phyloP scores from a whole-genome alignment of 441 rosid species.

The Omphalea diandra region DNA sequence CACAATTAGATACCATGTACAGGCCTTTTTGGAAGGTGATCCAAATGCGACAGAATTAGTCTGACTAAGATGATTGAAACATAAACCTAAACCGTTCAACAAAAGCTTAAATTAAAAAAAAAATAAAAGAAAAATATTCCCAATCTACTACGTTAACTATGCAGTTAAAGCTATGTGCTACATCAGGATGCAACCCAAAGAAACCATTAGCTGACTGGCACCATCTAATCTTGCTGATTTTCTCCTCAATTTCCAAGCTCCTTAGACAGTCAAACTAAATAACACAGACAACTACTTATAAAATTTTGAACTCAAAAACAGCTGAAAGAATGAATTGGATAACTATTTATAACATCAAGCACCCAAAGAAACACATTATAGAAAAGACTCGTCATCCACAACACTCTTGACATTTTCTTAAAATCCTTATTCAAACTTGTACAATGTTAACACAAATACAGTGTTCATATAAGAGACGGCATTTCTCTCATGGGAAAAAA shows the following conservation, averaged over 20 bases:
- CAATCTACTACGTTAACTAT: not conserved
- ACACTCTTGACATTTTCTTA: slow-evolving; percentile 68
- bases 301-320: slow-evolving; percentile 4
- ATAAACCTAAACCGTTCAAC: not conserved
- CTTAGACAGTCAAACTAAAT: slow-evolving; percentile 84
- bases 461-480: not conserved
- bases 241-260: slow-evolving; percentile 97
- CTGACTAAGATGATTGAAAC: too few species aligned
- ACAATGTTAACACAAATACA: slow-evolving; percentile 5
- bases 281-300: slow-evolving; percentile 15
- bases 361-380: slow-evolving; percentile 9
- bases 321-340: not conserved
- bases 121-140: not conserved
- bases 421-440: slow-evolving; percentile 84
- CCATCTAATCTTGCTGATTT: slow-evolving; percentile 89
- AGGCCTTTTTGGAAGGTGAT: too few species aligned
- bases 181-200: slow-evolving; percentile 26
- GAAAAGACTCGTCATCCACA: too few species aligned
- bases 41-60: too few species aligned
- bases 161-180: not conserved
- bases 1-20: too few species aligned
- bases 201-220: slow-evolving; percentile 79
- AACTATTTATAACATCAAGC: not conserved
- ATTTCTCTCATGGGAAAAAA: not conserved
- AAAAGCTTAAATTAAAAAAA: too few species aligned